A percentile compares a stretch with the other conserved stretches of the same genome.
Evolutionary conservation across 139 green algal genomes (phyloP).

Genomic region (Closterium sp.): DNA sequence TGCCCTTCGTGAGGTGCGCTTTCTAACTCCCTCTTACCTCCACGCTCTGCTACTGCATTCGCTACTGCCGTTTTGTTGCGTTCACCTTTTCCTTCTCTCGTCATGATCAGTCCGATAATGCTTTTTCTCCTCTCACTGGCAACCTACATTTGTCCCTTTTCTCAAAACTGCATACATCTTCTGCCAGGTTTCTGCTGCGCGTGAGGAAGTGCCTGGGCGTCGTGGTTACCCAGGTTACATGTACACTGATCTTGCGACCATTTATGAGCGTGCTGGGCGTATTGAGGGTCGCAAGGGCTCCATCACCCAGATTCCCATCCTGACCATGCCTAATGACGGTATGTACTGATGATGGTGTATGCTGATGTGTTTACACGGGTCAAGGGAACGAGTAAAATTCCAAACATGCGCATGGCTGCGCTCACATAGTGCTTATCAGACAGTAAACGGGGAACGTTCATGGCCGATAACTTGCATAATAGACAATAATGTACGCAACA

Average conservation of each 20-base stretch:
- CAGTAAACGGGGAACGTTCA: not conserved
- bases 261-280: constrained; percentile 97
- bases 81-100: not conserved
- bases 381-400: not conserved
- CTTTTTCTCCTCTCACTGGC: not conserved
- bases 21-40: not conserved
- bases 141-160: not conserved
- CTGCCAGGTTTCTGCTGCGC: constrained; percentile 75
- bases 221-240: constrained; percentile 93
- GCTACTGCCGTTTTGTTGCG: not conserved
- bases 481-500: no score
- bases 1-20: constrained; percentile 84
- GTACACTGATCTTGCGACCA: constrained; percentile 99
- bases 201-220: constrained; percentile 97
- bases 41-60: not conserved
- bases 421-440: not conserved
- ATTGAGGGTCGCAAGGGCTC: constrained; percentile 95
- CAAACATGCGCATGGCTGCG: not conserved
- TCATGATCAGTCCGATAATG: not conserved
- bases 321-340: constrained; percentile 99
- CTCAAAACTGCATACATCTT: not conserved
- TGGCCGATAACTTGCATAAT: not conserved
- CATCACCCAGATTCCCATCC: constrained; percentile 97
- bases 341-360: not conserved
- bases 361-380: no score